These are phyloP conservation scores for Trichoderma asperellum DNA, from an alignment of 2,329 filamentous ascomycete genomes.

Conservation along the genomic window DNA sequence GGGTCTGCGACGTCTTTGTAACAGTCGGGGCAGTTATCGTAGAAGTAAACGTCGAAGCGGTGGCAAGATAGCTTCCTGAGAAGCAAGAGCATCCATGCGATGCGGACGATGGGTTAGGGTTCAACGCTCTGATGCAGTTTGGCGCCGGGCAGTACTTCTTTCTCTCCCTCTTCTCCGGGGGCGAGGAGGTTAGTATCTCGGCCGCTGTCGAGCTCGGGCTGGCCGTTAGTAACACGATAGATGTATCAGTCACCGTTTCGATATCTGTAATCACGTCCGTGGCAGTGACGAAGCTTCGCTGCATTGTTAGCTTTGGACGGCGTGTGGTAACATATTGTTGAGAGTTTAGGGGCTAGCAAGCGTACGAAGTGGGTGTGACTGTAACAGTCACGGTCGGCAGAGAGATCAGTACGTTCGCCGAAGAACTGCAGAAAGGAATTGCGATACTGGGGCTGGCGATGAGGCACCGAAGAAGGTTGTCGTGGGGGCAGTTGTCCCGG, in stretches of 20 bases:
- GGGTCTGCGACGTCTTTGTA: background rate
- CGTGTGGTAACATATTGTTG: background rate
- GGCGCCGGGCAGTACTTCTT: background rate
- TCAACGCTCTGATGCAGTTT: background rate
- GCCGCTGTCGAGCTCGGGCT: background rate
- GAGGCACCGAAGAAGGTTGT: background rate
- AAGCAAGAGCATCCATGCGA: background rate
- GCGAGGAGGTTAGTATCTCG: background rate
- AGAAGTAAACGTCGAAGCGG: background rate
- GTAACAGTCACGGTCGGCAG: background rate
- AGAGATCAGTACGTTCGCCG: background rate
- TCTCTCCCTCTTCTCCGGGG: background rate
- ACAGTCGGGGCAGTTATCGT: background rate
- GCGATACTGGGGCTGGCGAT: background rate
- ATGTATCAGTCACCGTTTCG: background rate
- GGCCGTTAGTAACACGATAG: background rate
- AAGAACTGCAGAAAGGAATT: background rate
- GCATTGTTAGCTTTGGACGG: background rate
- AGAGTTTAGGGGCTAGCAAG: background rate
- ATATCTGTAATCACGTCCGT: background rate
- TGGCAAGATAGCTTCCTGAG: background rate
- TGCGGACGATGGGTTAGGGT: background rate
- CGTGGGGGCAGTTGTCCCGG: background rate
- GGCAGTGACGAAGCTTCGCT: background rate
- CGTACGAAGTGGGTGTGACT: background rate